phyloP scores from a whole-genome alignment of 2,329 filamentous ascomycete species.

The Trichoderma cornu-damae region DNA sequence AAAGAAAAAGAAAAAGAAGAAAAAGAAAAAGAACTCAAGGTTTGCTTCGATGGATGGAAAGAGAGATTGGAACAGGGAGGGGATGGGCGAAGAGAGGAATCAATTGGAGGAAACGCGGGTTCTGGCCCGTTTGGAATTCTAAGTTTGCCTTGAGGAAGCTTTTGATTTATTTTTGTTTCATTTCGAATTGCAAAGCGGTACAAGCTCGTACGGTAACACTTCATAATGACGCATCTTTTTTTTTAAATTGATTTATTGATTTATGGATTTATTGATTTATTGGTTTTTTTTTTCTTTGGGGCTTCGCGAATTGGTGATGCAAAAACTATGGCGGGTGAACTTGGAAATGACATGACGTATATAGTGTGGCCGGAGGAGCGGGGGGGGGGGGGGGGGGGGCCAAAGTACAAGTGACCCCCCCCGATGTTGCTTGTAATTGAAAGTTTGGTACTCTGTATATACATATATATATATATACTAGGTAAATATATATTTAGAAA shows the following conservation, averaged over 20 bases:
- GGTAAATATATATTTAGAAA: no score
- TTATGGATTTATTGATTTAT: no score
- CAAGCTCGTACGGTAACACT: not conserved
- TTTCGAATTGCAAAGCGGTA: not conserved
- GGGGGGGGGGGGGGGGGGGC: no score
- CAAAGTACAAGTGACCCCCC: constrained; percentile 8
- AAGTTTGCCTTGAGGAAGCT: no score
- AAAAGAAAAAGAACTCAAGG: not conserved
- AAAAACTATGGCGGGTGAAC: no score
- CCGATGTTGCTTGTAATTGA: no score
- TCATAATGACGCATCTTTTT: constrained; percentile 11
- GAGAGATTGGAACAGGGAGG: not conserved
- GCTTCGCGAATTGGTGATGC: constrained; percentile 17
- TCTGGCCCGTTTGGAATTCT: no score
- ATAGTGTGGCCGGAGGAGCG: constrained; percentile 16
- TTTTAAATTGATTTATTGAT: no score
- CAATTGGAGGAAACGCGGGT: constrained; percentile 1
- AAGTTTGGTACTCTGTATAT: no score
- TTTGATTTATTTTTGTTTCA: no score
- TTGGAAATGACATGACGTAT: constrained; percentile 17
- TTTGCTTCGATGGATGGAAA: constrained; percentile 5
- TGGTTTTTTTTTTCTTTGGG: no score
- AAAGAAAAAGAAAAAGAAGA: not conserved
- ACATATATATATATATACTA: no score
- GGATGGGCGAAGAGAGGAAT: not conserved